A percentile compares a stretch with the other conserved stretches of the same genome.
Evolutionary conservation across 352 stramenopile species (phyloP).

Genomic region (Lagenidium giganteum): DNA sequence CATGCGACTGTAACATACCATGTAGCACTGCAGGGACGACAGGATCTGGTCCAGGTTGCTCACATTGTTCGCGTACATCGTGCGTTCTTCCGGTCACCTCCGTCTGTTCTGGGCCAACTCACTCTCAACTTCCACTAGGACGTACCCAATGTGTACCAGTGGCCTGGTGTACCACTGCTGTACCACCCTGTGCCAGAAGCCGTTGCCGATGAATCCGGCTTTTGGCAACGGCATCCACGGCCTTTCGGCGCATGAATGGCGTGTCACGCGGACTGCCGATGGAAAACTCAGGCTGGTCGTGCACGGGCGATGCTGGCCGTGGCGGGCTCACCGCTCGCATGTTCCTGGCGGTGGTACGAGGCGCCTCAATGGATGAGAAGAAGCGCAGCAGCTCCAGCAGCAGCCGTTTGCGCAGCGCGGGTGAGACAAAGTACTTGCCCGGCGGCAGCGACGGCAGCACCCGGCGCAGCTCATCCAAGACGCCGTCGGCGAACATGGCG

Average conservation of each 20-base stretch:
- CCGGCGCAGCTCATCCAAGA: constrained; percentile 43
- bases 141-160: too few relatives aligned
- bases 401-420: constrained; percentile 31
- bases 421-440: constrained; percentile 44
- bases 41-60: constrained; percentile 86
- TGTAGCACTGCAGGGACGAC: constrained; percentile 79
- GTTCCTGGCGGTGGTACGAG: background rate
- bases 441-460: constrained; percentile 41
- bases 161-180: constrained; percentile 27
- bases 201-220: constrained; percentile 24
- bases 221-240: constrained; percentile 39
- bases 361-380: constrained; percentile 29
- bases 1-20: constrained; percentile 26
- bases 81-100: background rate
- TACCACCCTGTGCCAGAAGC: constrained; percentile 28
- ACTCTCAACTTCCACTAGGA: too few relatives aligned
- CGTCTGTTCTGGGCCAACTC: too few relatives aligned
- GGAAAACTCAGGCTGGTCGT: background rate
- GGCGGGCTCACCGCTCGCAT: constrained; percentile 7
- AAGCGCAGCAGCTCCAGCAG: constrained; percentile 51
- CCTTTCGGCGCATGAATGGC: constrained; percentile 65
- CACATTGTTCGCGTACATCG: constrained; percentile 82
- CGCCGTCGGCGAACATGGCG: constrained; percentile 25
- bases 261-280: constrained; percentile 63
- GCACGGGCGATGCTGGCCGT: background rate